Percentiles rank a stretch among this genome's conserved stretches.
These are phyloP conservation scores for Rhizoctonia solani DNA, from an alignment of 1,284 basidiomycete genomes.

Conservation along the genomic window DNA sequence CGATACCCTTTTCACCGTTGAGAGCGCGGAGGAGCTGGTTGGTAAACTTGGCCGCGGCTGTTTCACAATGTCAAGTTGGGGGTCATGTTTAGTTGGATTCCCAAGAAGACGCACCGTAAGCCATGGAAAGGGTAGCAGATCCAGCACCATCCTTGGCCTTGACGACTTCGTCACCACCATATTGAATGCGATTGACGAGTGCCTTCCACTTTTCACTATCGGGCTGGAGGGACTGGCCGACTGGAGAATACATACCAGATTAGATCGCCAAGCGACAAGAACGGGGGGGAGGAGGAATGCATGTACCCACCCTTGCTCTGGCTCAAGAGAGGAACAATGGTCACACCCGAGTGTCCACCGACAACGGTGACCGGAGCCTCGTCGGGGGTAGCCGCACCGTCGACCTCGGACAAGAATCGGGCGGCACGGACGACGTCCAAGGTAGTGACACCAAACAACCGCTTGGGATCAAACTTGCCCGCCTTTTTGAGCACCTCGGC, in stretches of 20 bases:
- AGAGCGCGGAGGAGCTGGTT: conserved; percentile 81
- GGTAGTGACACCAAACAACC: conserved; percentile 84
- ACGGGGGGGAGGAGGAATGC: too few species aligned
- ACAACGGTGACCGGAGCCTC: conserved; percentile 84
- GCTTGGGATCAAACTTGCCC: conserved; percentile 88
- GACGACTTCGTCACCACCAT: conserved; percentile 90
- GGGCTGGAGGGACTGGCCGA: conserved; percentile 62
- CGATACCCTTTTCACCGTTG: conserved; percentile 82
- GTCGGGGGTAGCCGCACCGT: conserved; percentile 61
- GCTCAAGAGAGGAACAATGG: conserved; percentile 93
- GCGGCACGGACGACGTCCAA: conserved; percentile 96
- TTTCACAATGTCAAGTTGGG: not conserved
- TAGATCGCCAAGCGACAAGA: too few species aligned
- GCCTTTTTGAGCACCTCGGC: conserved; percentile 91
- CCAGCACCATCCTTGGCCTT: conserved; percentile 89
- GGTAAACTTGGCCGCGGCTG: conserved; percentile 86
- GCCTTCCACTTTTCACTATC: conserved; percentile 69
- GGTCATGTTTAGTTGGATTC: conserved; percentile 8
- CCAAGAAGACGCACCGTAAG: conserved; percentile 61
- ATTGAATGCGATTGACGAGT: conserved; percentile 87
- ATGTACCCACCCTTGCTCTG: conserved; percentile 57
- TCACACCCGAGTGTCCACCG: conserved; percentile 95
- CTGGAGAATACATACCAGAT: conserved; percentile 36
- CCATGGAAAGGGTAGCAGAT: conserved; percentile 90
- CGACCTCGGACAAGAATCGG: conserved; percentile 83